Percentiles rank a stretch among this genome's conserved stretches.
These are phyloP conservation scores for Wickerhamomyces bovis DNA, from an alignment of 805 yeast species.

Conservation along the genomic window DNA sequence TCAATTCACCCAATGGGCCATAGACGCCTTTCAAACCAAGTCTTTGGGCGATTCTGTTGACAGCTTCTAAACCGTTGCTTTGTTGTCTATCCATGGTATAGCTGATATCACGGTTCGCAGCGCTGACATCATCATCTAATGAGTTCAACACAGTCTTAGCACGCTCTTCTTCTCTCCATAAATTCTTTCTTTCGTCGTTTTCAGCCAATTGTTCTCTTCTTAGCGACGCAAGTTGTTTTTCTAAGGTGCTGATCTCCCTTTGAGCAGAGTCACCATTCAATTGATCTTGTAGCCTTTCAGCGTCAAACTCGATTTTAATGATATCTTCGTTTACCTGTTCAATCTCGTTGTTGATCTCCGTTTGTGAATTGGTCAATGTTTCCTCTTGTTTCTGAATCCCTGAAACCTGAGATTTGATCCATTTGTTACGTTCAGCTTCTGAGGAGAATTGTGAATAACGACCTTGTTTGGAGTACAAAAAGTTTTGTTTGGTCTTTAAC, in stretches of 20 bases:
- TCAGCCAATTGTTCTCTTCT: constrained; percentile 38
- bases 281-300: constrained; percentile 29
- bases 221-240: constrained; percentile 24
- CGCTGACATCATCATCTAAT: constrained; percentile 45
- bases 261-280: constrained; percentile 31
- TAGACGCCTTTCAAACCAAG: constrained; percentile 60
- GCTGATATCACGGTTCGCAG: constrained; percentile 53
- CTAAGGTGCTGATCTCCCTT: constrained; percentile 28
- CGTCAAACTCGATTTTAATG: constrained; percentile 23
- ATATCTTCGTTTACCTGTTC: constrained; percentile 15
- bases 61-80: constrained; percentile 63
- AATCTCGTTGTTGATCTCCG: constrained; percentile 15
- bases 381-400: constrained; percentile 25
- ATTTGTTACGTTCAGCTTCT: constrained; percentile 54
- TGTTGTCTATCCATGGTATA: constrained; percentile 73
- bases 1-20: constrained; percentile 84
- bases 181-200: constrained; percentile 59
- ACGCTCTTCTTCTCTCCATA: constrained; percentile 78
- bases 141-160: constrained; percentile 51
- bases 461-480: constrained; percentile 64
- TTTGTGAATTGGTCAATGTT: constrained; percentile 14
- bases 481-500: constrained; percentile 48
- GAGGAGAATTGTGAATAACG: constrained; percentile 54
- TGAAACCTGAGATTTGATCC: constrained; percentile 53
- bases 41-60: constrained; percentile 53